Conservation (phyloP, 768 basidiomycete genomes). For the Galerina marginata region DNA sequence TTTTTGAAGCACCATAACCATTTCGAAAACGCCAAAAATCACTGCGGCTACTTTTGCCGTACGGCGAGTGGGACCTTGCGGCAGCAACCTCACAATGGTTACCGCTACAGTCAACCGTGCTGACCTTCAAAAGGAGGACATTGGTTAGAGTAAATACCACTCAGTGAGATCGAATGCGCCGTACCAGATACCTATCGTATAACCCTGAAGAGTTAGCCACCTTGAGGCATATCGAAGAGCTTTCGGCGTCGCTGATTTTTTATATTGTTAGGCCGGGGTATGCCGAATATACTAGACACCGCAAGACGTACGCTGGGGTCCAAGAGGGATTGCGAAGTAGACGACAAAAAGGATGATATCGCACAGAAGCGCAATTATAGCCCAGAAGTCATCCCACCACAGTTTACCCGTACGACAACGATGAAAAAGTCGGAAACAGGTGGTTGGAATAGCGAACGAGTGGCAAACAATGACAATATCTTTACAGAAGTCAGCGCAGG, state of each 20-base stretch:
- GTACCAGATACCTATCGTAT: constrained; percentile 4
- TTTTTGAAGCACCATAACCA: constrained; percentile 11
- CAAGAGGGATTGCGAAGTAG: background rate
- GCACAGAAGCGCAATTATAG: background rate
- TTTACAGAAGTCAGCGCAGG: background rate
- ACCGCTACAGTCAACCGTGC: constrained; percentile 15
- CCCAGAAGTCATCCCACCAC: constrained; percentile 17
- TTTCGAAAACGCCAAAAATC: constrained; percentile 7
- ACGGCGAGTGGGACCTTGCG: constrained; percentile 1
- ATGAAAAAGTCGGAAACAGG: constrained; percentile 4
- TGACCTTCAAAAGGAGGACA: background rate
- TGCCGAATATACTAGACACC: background rate
- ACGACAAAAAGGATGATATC: background rate
- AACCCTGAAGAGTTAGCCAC: background rate
- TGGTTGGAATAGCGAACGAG: background rate
- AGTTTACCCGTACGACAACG: background rate
- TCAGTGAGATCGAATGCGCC: background rate
- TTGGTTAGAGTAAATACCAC: background rate
- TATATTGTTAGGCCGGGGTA: background rate
- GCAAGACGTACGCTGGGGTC: background rate
- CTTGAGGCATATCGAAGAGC: background rate
- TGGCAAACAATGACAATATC: constrained; percentile 2
- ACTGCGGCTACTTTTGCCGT: background rate
- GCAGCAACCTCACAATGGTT: constrained; percentile 15
- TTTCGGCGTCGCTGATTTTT: background rate